A percentile compares a stretch with the other conserved stretches of the same genome.
These are phyloP conservation scores for Zasmidium citrigriseum DNA, from an alignment of 2,329 filamentous ascomycete genomes.

Conservation along the genomic window DNA sequence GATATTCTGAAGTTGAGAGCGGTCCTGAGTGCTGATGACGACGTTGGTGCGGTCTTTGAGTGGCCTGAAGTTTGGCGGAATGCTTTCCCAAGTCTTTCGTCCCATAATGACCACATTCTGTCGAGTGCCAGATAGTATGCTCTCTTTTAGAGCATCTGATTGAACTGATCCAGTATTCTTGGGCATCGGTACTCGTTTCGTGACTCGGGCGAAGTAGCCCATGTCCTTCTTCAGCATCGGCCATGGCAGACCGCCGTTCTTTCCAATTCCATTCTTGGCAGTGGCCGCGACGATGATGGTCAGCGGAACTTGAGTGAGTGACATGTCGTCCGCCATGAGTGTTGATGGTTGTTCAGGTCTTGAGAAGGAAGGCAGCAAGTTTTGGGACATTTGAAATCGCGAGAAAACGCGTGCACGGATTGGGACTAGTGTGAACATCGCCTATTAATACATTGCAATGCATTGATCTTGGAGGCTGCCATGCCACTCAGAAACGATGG, in stretches of 20 bases:
- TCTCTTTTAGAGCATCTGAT: conserved; percentile 24
- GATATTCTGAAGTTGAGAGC: conserved; percentile 22
- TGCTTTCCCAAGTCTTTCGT: conserved; percentile 92
- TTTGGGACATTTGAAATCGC: not conserved
- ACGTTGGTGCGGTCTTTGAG: conserved; percentile 80
- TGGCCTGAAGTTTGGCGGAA: conserved; percentile 76
- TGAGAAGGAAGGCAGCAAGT: not conserved
- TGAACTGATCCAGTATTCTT: conserved; percentile 34
- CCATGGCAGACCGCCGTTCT: conserved; percentile 80
- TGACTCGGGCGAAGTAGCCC: conserved; percentile 91
- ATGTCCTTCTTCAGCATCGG: conserved; percentile 86
- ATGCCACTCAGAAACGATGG: too few species aligned
- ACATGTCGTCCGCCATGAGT: conserved; percentile 30
- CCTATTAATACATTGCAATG: too few species aligned
- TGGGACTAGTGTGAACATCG: too few species aligned
- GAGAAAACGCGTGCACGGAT: not conserved
- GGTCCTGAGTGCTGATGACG: conserved; percentile 63
- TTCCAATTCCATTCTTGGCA: conserved; percentile 83
- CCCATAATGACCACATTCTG: conserved; percentile 85
- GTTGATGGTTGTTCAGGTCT: not conserved
- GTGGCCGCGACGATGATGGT: conserved; percentile 95
- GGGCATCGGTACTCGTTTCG: conserved; percentile 66
- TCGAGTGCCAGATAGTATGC: conserved; percentile 20
- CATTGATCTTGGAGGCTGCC: too few species aligned
- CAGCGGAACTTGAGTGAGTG: conserved; percentile 45